phyloP scores from a whole-genome alignment of 768 basidiomycete species.

The Suillus cothurnatus region DNA sequence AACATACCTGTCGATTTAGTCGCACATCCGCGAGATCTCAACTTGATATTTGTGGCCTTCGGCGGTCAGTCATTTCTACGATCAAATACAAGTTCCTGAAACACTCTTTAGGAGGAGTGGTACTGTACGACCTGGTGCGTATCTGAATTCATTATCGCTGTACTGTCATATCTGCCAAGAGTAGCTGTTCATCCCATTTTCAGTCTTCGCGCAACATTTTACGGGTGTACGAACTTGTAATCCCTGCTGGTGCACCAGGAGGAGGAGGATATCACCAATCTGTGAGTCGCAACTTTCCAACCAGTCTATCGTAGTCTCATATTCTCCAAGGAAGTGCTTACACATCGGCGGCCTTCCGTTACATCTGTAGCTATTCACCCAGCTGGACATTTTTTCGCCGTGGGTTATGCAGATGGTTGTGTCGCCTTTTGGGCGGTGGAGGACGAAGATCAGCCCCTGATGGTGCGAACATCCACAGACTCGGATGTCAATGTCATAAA shows the following conservation, averaged over 20 bases:
- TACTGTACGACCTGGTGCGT: conserved; percentile 58
- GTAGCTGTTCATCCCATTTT: neutral
- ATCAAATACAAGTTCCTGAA: conserved; percentile 9
- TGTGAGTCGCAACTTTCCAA: conserved; percentile 33
- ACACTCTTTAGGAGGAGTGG: conserved; percentile 53
- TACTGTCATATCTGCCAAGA: neutral
- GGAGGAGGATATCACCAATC: conserved; percentile 61
- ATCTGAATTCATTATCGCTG: neutral
- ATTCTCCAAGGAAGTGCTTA: conserved; percentile 58
- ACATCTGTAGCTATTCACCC: conserved; percentile 77
- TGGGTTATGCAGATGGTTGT: conserved; percentile 81
- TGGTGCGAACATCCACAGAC: conserved; percentile 70
- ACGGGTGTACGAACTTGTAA: conserved; percentile 65
- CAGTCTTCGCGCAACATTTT: conserved; percentile 53
- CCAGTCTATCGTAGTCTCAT: neutral
- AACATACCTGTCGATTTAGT: conserved; percentile 60
- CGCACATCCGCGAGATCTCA: conserved; percentile 72
- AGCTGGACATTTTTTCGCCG: conserved; percentile 73
- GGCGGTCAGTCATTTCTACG: conserved; percentile 48
- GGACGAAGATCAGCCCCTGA: conserved; percentile 74
- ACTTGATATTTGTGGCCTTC: conserved; percentile 74
- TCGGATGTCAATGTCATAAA: conserved; percentile 59
- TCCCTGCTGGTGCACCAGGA: conserved; percentile 84
- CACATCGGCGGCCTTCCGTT: conserved; percentile 67
- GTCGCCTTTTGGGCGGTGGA: conserved; percentile 83